These are phyloP conservation scores for Centrapalus pauciflorus DNA, from an alignment of 129 eudicot genomes.

Conservation along the genomic window DNA sequence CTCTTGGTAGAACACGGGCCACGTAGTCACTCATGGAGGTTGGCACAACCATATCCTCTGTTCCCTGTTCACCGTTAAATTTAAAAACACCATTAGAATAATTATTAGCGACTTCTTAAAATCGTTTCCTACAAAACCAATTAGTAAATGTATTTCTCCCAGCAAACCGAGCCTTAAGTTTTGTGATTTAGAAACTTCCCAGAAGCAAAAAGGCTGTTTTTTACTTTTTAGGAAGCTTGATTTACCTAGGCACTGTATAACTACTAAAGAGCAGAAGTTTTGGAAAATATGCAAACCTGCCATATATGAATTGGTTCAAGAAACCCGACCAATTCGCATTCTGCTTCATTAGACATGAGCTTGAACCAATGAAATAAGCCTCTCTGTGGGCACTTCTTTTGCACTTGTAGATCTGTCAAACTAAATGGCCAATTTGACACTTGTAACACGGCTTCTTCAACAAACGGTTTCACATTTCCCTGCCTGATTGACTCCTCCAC, in stretches of 20 bases:
- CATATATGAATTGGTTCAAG: constrained; percentile 88
- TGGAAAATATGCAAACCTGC: constrained; percentile 57
- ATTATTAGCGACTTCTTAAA: not conserved
- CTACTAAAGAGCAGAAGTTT: not conserved
- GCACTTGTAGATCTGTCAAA: constrained; percentile 59
- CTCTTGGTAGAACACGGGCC: constrained; percentile 62
- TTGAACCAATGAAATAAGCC: constrained; percentile 71
- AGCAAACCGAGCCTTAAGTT: too few species aligned
- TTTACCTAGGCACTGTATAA: too few species aligned
- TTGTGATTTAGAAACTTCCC: too few species aligned
- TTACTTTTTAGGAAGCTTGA: too few species aligned
- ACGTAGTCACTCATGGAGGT: constrained; percentile 61
- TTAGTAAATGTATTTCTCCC: too few species aligned
- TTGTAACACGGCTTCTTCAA: constrained; percentile 69
- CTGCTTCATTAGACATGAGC: constrained; percentile 47
- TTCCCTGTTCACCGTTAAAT: constrained; percentile 48
- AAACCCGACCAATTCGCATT: constrained; percentile 72
- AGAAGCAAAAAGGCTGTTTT: too few species aligned
- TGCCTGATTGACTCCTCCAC: constrained; percentile 85
- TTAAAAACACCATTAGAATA: not conserved
- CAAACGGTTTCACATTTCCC: constrained; percentile 52
- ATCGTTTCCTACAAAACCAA: too few species aligned
- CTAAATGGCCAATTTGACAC: constrained; percentile 84
- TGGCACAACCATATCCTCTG: constrained; percentile 76
- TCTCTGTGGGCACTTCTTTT: constrained; percentile 58